Evolutionary conservation across 2,329 filamentous ascomycete species (phyloP), one percentile per base, ranked within the genome.

Genomic region (Colletotrichum tropicicola): DNA sequence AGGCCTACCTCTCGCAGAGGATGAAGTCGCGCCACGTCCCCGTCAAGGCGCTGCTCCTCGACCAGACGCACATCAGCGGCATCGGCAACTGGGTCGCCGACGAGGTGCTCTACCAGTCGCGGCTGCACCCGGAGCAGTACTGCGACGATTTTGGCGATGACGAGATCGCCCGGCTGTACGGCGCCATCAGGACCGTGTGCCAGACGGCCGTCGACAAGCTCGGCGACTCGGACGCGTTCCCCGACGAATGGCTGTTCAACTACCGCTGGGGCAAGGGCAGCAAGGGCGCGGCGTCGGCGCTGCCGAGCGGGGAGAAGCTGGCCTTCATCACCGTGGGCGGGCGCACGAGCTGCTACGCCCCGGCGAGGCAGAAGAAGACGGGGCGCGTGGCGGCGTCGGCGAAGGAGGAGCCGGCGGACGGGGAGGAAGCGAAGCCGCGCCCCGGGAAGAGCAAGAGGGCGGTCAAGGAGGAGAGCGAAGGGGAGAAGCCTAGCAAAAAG

Each of bases 51-150:
- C 83, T 98, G 19, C 81, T 99, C 12, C 84, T 98, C 4, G 93
- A 98, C 74, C 96, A 99, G 77, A 85, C 89, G 17, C 92, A 92
- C 74, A 92, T 98, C 66, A 96, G 92, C 72, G 96, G 96, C 7
- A 92, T 99, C 67, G 96, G 96, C 0, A 98, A 98, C 74, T 99
- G 95, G 95, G 95, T 99, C 57, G 94, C 91, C 1, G 96, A 99
- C 74, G 96, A 99, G 76, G 90, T 97, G 6, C 82, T 99, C 54
- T 99, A 94, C 73, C 91, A 98, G 70, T 92, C 96, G 5, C 89
- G 87, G 52, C 85, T 98, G 15, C 95, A 99, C 70, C 96, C 96
- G 0, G 95, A 98, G 75, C 93, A 97, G 75, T 97, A 97, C 79
- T 93, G 91, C 78, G 90, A 98, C 72, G 92, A 92, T 0, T 91